Base-by-base conservation (phyloP, 225 moss, liverwort and hornwort genomes). In the Ulota crispa region DNA sequence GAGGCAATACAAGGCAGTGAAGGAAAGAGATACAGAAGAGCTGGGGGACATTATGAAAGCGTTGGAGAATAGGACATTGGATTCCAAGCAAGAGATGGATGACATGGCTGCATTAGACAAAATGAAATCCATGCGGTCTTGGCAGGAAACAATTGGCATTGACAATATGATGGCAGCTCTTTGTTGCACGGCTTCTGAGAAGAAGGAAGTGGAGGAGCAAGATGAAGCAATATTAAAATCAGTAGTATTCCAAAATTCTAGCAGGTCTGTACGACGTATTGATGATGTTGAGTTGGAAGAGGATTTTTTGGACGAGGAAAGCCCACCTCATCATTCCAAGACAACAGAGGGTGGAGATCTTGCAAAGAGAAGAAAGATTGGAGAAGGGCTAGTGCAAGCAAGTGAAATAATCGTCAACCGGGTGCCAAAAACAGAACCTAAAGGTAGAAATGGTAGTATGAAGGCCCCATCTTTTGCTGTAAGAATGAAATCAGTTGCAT, bases 71-170 rank as follows among this genome's bases (percentile, higher is more conserved):
- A 93, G 94, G 36, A 96, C 95, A 3, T 52, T 93, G 55, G 95
- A 96, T 81, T 94, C 94, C 37, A 96, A 96, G 87, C 95, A 96
- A 73, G 94, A 96, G 79, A 96, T 96, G 95, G 95, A 96, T 72
- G 94, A 94, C 31, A 86, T 94, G 85, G 94, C 94, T 73, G 94
- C 96, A 26, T 82, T 96, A 39, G 96, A 96, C 79, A 94, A 96
- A 85, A 94, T 96, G 94, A 94, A 96, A 63, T 96, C 96, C 39
- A 96, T 96, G 94, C 79, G 92, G 95, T 90, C 96, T 69, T 92
- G 96, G 55, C 96, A 94, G 91, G 96, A 91, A 52, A 88, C 69
- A 70, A 94, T 96, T 30, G 91, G 89, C 62, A 88, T 90, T 1
- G 92, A 89, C 66, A 94, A 93, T 79, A 96, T 96, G 96, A 88